These are phyloP conservation scores for Porodaedalea pini DNA, from an alignment of 1,284 basidiomycete species.

Conservation along the genomic window DNA sequence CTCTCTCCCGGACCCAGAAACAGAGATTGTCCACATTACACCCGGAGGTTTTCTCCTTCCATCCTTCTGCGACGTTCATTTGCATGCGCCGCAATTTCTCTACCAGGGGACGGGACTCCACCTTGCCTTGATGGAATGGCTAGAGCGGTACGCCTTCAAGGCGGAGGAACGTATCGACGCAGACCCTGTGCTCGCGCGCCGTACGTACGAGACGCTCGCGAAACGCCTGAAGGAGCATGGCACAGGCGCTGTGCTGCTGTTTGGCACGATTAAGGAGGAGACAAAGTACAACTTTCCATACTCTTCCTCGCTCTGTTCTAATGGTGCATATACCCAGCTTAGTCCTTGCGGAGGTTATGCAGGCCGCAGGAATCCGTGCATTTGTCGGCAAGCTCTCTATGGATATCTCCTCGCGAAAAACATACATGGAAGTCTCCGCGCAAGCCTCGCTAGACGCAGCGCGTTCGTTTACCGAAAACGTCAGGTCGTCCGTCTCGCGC, in stretches of 20 bases:
- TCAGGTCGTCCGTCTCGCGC: slow-evolving; percentile 39
- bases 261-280: slow-evolving; percentile 76
- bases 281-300: slow-evolving; percentile 57
- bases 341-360: slow-evolving; percentile 71
- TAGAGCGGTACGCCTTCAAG: slow-evolving; percentile 72
- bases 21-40: slow-evolving; percentile 28
- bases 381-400: slow-evolving; percentile 85
- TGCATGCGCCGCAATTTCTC: slow-evolving; percentile 84
- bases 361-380: slow-evolving; percentile 65
- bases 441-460: slow-evolving; percentile 49
- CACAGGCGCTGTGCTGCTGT: slow-evolving; percentile 71
- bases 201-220: slow-evolving; percentile 65
- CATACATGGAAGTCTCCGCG: slow-evolving; percentile 65
- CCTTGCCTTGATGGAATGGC: slow-evolving; percentile 80
- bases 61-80: slow-evolving; percentile 76
- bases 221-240: slow-evolving; percentile 63
- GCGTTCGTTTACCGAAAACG: slow-evolving; percentile 48
- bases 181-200: slow-evolving; percentile 54
- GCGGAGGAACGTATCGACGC: slow-evolving; percentile 73
- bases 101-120: slow-evolving; percentile 84
- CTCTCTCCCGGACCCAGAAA: slow-evolving; percentile 3
- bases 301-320: neutral
- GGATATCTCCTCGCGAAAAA: slow-evolving; percentile 71
- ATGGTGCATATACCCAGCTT: slow-evolving; percentile 41
- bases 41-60: slow-evolving; percentile 67